Percentiles rank a stretch among this genome's conserved stretches.
These are phyloP conservation scores for Didymella pinodella DNA, from an alignment of 2,329 filamentous ascomycete genomes.

Conservation along the genomic window DNA sequence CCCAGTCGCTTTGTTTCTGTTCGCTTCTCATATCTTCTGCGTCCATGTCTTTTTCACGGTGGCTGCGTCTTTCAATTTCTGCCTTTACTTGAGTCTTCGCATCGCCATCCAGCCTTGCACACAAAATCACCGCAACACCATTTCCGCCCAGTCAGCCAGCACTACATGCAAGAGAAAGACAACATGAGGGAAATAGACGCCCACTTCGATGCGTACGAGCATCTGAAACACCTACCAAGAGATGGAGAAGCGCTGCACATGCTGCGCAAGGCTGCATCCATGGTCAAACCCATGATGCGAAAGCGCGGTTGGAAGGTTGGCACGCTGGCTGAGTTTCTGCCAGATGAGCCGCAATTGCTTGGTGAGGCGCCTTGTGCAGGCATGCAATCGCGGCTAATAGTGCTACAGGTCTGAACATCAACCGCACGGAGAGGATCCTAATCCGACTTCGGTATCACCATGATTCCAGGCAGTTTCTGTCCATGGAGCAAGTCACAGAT, in stretches of 20 bases:
- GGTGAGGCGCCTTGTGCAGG: slow-evolving; percentile 56
- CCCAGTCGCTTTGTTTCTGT: slow-evolving; percentile 15
- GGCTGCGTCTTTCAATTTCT: slow-evolving; percentile 3
- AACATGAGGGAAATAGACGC: slow-evolving; percentile 56
- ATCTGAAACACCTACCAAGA: slow-evolving; percentile 56
- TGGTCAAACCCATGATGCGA: slow-evolving; percentile 95
- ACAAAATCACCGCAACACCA: slow-evolving; percentile 1
- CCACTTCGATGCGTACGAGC: slow-evolving; percentile 60
- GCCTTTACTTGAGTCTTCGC: slow-evolving; percentile 3
- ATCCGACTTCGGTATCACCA: slow-evolving; percentile 79
- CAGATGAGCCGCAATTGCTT: slow-evolving; percentile 74
- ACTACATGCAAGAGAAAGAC: neutral
- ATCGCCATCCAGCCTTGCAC: slow-evolving; percentile 2
- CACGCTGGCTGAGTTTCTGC: slow-evolving; percentile 85
- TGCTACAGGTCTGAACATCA: slow-evolving; percentile 72
- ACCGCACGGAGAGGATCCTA: slow-evolving; percentile 79
- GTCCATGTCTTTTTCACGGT: slow-evolving; percentile 9
- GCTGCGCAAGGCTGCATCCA: slow-evolving; percentile 81
- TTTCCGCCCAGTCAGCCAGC: neutral
- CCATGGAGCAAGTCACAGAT: slow-evolving; percentile 80
- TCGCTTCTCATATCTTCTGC: slow-evolving; percentile 17
- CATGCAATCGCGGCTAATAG: slow-evolving; percentile 24
- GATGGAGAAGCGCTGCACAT: slow-evolving; percentile 61
- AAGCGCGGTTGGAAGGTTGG: slow-evolving; percentile 81
- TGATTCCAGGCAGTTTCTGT: slow-evolving; percentile 79